Conservation (phyloP, 192 early-diverging fungal genomes). For the Paraglomus occultum region DNA sequence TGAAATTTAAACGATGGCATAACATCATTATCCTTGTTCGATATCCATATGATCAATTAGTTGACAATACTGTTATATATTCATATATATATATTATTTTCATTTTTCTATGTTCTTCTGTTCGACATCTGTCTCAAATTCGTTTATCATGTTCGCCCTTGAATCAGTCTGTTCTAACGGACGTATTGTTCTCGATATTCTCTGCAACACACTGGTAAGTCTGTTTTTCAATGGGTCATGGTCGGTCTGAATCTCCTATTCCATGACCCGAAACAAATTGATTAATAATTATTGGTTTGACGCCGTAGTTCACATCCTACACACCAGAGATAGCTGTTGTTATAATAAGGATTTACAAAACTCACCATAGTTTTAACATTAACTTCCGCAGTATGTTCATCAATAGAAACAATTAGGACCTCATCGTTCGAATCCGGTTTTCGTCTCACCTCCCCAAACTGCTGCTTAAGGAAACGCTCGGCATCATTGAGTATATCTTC, state of each 20-base stretch:
- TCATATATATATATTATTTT: too few relatives aligned
- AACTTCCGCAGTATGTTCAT: slow-evolving; percentile 11
- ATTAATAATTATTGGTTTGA: too few relatives aligned
- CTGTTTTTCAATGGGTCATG: slow-evolving; percentile 13
- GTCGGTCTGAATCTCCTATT: slow-evolving; percentile 19
- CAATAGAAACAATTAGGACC: slow-evolving; percentile 9
- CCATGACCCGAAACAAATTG: too few relatives aligned
- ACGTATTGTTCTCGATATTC: slow-evolving; percentile 2
- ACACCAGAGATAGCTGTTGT: too few relatives aligned
- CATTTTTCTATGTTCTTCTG: too few relatives aligned
- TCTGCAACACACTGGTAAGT: not conserved
- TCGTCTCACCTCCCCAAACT: slow-evolving; percentile 14
- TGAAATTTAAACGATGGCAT: too few relatives aligned
- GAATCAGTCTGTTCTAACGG: not conserved
- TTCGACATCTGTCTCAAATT: too few relatives aligned
- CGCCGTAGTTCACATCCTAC: not conserved
- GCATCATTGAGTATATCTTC: not conserved
- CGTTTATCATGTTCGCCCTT: too few relatives aligned
- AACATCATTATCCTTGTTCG: too few relatives aligned
- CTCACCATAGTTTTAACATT: slow-evolving; percentile 23
- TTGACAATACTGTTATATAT: too few relatives aligned
- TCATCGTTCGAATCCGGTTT: slow-evolving; percentile 22
- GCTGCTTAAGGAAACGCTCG: slow-evolving; percentile 5
- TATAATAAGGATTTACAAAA: not conserved
- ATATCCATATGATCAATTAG: too few relatives aligned